These are phyloP conservation scores for Phytopythium litorale DNA, from an alignment of 352 stramenopile genomes.

Conservation along the genomic window DNA sequence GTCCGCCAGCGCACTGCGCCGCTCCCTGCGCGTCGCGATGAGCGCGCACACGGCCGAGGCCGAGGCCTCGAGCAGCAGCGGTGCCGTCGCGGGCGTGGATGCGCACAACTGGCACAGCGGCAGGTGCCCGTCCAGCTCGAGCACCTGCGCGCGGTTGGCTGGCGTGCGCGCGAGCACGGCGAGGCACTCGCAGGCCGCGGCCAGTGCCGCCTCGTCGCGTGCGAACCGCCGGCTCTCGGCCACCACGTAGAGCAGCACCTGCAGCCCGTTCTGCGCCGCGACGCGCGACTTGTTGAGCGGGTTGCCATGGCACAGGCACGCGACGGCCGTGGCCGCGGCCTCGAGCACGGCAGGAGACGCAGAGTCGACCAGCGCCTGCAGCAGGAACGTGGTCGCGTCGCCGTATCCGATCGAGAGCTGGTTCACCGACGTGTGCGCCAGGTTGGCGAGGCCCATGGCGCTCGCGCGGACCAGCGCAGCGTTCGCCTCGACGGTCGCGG, in stretches of 20 bases:
- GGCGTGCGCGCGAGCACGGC: constrained; percentile 41
- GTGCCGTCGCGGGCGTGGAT: constrained; percentile 20
- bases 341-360: constrained; percentile 38
- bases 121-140: constrained; percentile 59
- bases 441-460: constrained; percentile 55
- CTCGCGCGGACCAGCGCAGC: constrained; percentile 37
- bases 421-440: constrained; percentile 64
- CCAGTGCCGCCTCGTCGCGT: constrained; percentile 29
- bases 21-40: constrained; percentile 37
- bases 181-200: constrained; percentile 49
- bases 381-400: constrained; percentile 49
- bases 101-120: constrained; percentile 49
- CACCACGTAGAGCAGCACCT: constrained; percentile 65
- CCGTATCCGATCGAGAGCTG: constrained; percentile 76
- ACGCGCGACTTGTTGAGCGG: constrained; percentile 65
- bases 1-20: constrained; percentile 32
- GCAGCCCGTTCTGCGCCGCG: constrained; percentile 58
- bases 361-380: constrained; percentile 62
- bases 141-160: constrained; percentile 37
- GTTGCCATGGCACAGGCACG: constrained; percentile 56
- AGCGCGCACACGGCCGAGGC: constrained; percentile 48
- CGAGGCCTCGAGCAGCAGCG: constrained; percentile 33
- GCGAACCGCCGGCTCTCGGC: constrained; percentile 27
- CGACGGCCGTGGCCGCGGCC: constrained; percentile 37
- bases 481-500: constrained; percentile 27